Conservation (phyloP, 2,329 filamentous ascomycete species). For the Penicillium sp. region DNA sequence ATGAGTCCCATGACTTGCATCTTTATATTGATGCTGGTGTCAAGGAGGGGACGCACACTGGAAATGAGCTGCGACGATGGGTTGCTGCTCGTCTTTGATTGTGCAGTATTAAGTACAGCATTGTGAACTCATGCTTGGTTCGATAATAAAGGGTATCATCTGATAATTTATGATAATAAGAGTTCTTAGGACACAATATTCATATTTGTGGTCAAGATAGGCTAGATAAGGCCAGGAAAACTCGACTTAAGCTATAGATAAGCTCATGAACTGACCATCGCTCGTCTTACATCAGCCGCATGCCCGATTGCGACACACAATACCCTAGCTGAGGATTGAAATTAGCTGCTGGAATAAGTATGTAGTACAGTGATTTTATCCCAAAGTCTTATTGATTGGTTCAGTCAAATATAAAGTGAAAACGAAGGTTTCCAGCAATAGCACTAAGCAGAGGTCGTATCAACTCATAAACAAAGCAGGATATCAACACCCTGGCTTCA, state of each 20-base stretch:
- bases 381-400: not conserved
- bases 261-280: too few species aligned
- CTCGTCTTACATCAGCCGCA: too few species aligned
- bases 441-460: slow-evolving; percentile 22
- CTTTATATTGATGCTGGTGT: slow-evolving; percentile 23
- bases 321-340: not conserved
- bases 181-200: too few species aligned
- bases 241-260: not conserved
- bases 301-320: not conserved
- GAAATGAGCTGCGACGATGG: slow-evolving; percentile 30
- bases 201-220: too few species aligned
- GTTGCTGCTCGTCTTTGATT: slow-evolving; percentile 26
- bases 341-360: not conserved
- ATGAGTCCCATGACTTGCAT: slow-evolving; percentile 32
- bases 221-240: too few species aligned
- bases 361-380: not conserved
- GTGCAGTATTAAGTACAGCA: not conserved
- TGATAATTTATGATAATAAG: too few species aligned
- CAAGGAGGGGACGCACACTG: slow-evolving; percentile 28
- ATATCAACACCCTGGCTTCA: slow-evolving; percentile 17
- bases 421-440: slow-evolving; percentile 7
- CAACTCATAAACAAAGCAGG: slow-evolving; percentile 27
- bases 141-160: too few species aligned
- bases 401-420: not conserved
- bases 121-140: not conserved